A percentile compares a stretch with the other conserved stretches of the same genome.
Conservation (phyloP, 2,329 filamentous ascomycete genomes). For the Pyrenophora teres region DNA sequence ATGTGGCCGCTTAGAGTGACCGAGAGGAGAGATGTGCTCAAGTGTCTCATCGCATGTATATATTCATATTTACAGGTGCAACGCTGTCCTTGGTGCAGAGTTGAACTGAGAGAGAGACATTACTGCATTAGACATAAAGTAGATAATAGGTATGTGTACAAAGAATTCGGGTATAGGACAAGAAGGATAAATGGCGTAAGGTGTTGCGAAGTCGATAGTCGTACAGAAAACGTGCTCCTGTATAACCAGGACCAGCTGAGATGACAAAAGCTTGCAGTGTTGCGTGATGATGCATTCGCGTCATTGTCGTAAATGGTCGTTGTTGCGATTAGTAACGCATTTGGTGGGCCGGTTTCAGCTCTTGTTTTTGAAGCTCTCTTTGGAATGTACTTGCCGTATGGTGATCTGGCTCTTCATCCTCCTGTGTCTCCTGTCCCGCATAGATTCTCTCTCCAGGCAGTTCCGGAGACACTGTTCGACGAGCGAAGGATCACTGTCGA, state of each 20-base stretch:
- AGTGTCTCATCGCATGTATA: no score
- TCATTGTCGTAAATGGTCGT: no score
- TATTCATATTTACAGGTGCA: not conserved
- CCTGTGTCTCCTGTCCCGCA: slow-evolving; percentile 23
- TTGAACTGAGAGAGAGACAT: slow-evolving; percentile 4
- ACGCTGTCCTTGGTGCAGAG: not conserved
- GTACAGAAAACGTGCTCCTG: no score
- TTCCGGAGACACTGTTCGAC: slow-evolving; percentile 42
- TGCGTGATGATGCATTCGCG: no score
- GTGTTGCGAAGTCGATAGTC: no score
- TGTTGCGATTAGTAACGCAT: not conserved
- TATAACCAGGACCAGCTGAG: no score
- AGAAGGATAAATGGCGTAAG: not conserved
- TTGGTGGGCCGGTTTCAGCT: not conserved
- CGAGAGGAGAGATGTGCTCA: no score
- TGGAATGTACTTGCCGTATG: slow-evolving; percentile 19
- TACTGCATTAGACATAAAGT: slow-evolving; percentile 7
- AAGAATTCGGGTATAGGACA: not conserved
- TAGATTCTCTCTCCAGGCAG: slow-evolving; percentile 39
- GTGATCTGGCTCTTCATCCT: slow-evolving; percentile 21
- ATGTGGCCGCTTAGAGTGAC: no score
- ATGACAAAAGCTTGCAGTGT: no score
- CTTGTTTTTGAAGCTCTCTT: not conserved
- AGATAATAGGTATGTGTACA: not conserved
- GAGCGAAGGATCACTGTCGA: slow-evolving; percentile 30